These are phyloP conservation scores for Lasiodiplodia citricola DNA, from an alignment of 2,329 filamentous ascomycete genomes.

Conservation along the genomic window DNA sequence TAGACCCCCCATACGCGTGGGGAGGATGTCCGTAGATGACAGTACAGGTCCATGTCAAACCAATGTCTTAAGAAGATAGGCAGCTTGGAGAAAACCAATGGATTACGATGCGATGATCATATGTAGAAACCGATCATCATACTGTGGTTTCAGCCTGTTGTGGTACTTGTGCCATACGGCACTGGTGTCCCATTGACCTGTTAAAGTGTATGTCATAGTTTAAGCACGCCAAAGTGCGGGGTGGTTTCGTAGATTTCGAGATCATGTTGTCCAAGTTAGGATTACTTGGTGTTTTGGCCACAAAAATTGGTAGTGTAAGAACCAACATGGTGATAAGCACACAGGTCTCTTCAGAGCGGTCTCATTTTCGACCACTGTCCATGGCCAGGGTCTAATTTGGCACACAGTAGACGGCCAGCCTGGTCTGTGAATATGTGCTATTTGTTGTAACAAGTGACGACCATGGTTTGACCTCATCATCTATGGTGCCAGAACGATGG, in stretches of 20 bases:
- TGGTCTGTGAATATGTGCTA: background rate
- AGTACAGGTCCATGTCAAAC: background rate
- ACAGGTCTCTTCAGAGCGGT: no score
- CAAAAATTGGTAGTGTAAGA: background rate
- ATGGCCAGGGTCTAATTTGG: no score
- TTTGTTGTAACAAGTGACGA: background rate
- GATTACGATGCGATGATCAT: conserved; percentile 2
- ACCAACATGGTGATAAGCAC: no score
- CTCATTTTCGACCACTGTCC: no score
- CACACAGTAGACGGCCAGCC: background rate
- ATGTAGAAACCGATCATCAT: background rate
- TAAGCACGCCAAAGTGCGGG: background rate
- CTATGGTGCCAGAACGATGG: background rate
- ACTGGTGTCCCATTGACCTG: background rate
- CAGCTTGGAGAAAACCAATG: background rate
- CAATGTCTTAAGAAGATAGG: background rate
- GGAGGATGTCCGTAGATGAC: conserved; percentile 10
- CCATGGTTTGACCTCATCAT: background rate
- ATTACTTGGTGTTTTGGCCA: background rate
- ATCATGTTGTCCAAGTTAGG: background rate
- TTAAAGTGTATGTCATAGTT: background rate
- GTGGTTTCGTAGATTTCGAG: background rate
- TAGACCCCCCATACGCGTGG: background rate
- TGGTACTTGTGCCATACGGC: background rate
- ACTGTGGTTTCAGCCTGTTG: background rate